These are phyloP conservation scores for Bipolaris gigantea DNA, from an alignment of 2,329 filamentous ascomycete genomes.

Conservation along the genomic window DNA sequence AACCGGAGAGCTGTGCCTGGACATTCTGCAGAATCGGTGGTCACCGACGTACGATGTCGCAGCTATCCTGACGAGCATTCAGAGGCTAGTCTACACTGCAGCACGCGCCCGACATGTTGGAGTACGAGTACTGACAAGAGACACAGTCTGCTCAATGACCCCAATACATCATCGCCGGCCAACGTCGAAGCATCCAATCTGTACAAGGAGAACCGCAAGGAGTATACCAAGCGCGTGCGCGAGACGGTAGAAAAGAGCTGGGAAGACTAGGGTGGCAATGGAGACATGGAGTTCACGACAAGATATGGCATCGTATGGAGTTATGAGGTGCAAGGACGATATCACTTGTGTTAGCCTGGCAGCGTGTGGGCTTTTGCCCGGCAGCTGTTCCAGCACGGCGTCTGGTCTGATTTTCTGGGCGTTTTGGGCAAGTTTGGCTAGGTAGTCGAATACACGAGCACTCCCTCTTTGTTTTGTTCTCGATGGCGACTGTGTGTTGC, in stretches of 20 bases:
- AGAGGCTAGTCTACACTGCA: conserved; percentile 66
- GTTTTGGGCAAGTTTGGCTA: conserved; percentile 12
- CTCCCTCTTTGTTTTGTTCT: not conserved
- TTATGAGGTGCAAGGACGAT: conserved; percentile 20
- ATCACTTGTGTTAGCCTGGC: conserved; percentile 14
- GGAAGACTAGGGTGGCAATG: conserved; percentile 68
- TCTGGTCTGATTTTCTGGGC: conserved; percentile 17
- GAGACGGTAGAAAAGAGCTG: conserved; percentile 99
- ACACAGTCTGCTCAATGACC: conserved; percentile 86
- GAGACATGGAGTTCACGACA: conserved; percentile 14
- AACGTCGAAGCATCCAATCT: conserved; percentile 98
- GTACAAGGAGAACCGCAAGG: conserved; percentile 96
- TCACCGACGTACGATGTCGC: conserved; percentile 98
- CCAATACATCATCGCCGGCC: conserved; percentile 96
- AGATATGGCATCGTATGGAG: conserved; percentile 21
- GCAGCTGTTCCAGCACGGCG: conserved; percentile 30
- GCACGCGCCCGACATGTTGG: not conserved
- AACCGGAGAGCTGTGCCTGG: conserved; percentile 91
- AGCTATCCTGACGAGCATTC: conserved; percentile 94
- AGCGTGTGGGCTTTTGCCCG: conserved; percentile 11
- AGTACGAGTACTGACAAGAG: conserved; percentile 19
- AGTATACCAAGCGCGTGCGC: conserved; percentile 91
- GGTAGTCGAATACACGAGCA: not conserved
- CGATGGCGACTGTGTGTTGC: not conserved
- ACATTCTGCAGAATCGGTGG: conserved; percentile 97